phyloP scores from a whole-genome alignment of 2,329 filamentous ascomycete genomes.

The Monilinia polystroma region DNA sequence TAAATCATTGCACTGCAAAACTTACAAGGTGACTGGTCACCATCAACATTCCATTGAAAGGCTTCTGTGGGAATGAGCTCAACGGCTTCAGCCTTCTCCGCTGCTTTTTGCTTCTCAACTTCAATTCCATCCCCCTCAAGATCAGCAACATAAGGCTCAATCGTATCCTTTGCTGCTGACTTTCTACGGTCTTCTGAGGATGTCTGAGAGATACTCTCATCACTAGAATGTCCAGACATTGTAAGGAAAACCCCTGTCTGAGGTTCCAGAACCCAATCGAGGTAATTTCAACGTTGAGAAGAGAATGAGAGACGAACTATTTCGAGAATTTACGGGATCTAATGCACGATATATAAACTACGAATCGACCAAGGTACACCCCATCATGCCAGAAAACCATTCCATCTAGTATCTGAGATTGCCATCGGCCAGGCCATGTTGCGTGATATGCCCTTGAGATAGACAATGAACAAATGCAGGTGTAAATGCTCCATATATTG shows the following conservation, averaged over 20 bases:
- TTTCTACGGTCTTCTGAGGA: no score
- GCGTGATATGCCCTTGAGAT: constrained; percentile 10
- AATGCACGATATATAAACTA: not conserved
- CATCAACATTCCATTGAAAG: constrained; percentile 9
- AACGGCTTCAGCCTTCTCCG: not conserved
- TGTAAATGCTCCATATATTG: not conserved
- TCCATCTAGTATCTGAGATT: not conserved
- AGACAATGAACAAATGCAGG: not conserved
- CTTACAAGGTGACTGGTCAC: constrained; percentile 11
- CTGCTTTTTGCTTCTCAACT: not conserved
- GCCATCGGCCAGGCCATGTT: not conserved
- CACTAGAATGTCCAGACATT: not conserved
- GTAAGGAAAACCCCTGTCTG: not conserved
- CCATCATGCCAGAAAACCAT: not conserved
- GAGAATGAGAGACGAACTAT: not conserved
- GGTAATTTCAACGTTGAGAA: not conserved
- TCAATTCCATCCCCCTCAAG: constrained; percentile 5
- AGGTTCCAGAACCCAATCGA: not conserved
- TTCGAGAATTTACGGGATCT: not conserved
- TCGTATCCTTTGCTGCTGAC: not conserved
- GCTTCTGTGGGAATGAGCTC: constrained; percentile 12
- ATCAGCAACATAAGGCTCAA: not conserved
- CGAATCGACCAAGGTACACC: not conserved
- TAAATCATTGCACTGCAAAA: not conserved
- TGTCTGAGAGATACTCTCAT: not conserved